phyloP scores from a whole-genome alignment of 73 alveolate species.

The Tetrahymena malaccensis region DNA sequence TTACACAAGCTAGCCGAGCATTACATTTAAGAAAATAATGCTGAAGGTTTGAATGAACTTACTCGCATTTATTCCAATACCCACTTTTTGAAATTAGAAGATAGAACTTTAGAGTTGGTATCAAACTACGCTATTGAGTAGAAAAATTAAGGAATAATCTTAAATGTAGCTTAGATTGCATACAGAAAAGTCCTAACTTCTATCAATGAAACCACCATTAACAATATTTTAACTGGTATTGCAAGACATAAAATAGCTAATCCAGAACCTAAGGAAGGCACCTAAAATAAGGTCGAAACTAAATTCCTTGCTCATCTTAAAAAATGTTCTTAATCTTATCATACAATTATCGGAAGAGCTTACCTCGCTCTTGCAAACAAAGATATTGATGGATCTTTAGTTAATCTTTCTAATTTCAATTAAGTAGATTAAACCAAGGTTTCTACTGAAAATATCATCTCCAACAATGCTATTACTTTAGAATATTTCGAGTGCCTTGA shows the following conservation, averaged over 20 bases:
- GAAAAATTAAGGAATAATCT: not conserved
- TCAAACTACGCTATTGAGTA: not conserved
- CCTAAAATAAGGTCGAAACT: not conserved
- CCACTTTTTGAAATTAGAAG: not conserved
- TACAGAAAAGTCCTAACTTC: not conserved
- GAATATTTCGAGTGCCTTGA: not conserved
- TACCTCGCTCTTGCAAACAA: not conserved
- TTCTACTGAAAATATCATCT: not conserved
- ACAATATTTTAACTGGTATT: not conserved
- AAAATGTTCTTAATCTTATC: not conserved
- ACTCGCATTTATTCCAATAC: not conserved
- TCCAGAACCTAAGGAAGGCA: not conserved
- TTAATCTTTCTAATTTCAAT: not conserved
- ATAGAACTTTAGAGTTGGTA: not conserved
- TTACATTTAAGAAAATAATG: not conserved
- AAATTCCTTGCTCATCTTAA: not conserved
- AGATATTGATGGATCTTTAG: not conserved
- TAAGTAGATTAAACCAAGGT: not conserved
- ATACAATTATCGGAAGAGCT: not conserved
- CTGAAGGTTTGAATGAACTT: not conserved
- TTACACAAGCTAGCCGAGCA: not conserved
- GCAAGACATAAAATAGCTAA: not conserved
- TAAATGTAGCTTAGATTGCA: not conserved
- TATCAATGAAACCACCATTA: not conserved
- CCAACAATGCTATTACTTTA: not conserved